phyloP scores from a whole-genome alignment of 1,284 basidiomycete genomes.

The Waitea zeae region DNA sequence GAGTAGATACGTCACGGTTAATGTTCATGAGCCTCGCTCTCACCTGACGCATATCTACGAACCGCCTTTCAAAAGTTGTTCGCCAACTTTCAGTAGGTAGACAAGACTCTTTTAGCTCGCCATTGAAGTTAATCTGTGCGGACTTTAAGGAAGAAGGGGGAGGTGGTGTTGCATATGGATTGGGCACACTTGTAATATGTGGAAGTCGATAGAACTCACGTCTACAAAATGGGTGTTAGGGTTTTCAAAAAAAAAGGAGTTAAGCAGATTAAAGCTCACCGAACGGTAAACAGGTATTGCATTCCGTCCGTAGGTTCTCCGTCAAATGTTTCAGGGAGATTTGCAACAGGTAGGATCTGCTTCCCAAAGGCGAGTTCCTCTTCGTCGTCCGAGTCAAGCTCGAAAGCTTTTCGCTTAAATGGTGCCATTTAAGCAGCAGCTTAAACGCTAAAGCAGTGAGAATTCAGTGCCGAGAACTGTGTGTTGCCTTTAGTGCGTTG shows the following conservation, averaged over 20 bases:
- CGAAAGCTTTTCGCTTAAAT: too few species aligned
- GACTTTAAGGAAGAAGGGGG: constrained; percentile 11
- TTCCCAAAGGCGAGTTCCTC: constrained; percentile 35
- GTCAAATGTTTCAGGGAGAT: constrained; percentile 45
- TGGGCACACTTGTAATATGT: constrained; percentile 36
- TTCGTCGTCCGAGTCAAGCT: constrained; percentile 19
- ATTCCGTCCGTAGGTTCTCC: constrained; percentile 53
- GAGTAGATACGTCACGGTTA: neutral
- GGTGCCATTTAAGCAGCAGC: too few species aligned
- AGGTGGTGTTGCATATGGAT: constrained; percentile 53
- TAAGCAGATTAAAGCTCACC: constrained; percentile 25
- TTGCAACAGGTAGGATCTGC: constrained; percentile 60
- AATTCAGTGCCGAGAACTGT: too few species aligned
- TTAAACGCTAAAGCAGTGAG: too few species aligned
- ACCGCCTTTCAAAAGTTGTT: constrained; percentile 30
- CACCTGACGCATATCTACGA: constrained; percentile 49
- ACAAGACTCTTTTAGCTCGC: constrained; percentile 11
- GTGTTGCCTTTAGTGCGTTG: neutral
- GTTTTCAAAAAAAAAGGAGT: too few species aligned
- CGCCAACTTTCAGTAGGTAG: constrained; percentile 56
- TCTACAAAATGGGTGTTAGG: constrained; percentile 16
- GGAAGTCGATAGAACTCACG: constrained; percentile 51
- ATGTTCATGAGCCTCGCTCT: constrained; percentile 16
- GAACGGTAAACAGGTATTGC: constrained; percentile 68
- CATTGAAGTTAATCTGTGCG: constrained; percentile 7